Conservation (phyloP, 805 yeast species). For the Ogataea ramenticola region DNA sequence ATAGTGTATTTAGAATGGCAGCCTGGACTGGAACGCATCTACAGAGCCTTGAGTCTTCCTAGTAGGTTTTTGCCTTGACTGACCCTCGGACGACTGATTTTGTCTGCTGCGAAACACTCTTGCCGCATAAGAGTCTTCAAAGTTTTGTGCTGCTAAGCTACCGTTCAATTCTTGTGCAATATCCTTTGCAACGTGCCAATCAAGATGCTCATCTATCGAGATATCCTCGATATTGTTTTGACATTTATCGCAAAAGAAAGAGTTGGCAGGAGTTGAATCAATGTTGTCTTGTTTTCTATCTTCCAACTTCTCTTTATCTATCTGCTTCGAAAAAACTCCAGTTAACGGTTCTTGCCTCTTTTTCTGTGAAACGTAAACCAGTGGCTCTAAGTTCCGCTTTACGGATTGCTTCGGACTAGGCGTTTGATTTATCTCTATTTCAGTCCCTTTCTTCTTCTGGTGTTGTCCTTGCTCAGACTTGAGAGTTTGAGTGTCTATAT, state of each 20-base stretch:
- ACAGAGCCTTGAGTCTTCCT: not conserved
- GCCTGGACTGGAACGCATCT: conserved; percentile 1
- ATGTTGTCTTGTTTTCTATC: too few species aligned
- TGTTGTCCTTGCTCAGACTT: not conserved
- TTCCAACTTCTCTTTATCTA: too few species aligned
- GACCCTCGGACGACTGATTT: not conserved
- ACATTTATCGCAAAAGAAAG: not conserved
- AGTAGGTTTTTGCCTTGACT: not conserved
- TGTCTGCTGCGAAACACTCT: not conserved
- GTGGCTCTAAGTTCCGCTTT: not conserved
- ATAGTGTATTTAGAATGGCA: conserved; percentile 3
- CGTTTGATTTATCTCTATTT: too few species aligned
- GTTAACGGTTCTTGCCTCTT: not conserved
- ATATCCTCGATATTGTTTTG: not conserved
- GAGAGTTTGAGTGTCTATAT: too few species aligned
- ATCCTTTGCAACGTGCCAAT: conserved; percentile 5
- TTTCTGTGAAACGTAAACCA: not conserved
- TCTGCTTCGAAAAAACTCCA: too few species aligned
- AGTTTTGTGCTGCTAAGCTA: not conserved
- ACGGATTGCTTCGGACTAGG: not conserved
- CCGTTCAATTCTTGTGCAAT: conserved; percentile 1
- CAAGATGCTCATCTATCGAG: conserved; percentile 1
- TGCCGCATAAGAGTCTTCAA: not conserved
- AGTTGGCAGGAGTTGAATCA: not conserved
- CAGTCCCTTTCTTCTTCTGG: too few species aligned